A percentile compares a stretch with the other conserved stretches of the same genome.
These are phyloP conservation scores for Moesziomyces sp. DNA, from an alignment of 1,284 basidiomycete genomes.

Conservation along the genomic window DNA sequence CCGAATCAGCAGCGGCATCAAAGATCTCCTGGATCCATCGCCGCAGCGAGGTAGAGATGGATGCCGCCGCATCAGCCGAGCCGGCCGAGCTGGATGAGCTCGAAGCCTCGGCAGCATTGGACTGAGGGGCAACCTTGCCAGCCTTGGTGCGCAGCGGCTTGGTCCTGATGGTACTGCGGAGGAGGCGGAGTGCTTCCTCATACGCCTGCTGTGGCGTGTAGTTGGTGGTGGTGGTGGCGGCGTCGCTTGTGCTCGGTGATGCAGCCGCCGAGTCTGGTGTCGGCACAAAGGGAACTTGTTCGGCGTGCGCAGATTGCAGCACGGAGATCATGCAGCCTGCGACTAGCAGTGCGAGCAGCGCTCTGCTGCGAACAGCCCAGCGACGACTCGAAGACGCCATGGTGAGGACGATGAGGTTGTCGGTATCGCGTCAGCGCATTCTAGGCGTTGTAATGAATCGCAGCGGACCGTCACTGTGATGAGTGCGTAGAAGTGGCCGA, in stretches of 20 bases:
- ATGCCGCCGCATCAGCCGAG: not conserved
- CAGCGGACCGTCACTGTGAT: no score
- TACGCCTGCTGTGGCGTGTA: conserved; percentile 40
- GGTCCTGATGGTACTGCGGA: conserved; percentile 42
- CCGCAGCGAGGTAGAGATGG: conserved; percentile 5
- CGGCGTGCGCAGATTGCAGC: conserved; percentile 9
- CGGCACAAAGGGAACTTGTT: conserved; percentile 12
- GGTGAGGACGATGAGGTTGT: not conserved
- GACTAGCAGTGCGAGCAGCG: conserved; percentile 23
- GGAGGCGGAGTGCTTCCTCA: conserved; percentile 44
- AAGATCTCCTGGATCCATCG: conserved; percentile 12
- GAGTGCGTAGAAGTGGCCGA: no score
- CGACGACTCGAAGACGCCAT: conserved; percentile 22
- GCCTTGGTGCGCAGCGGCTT: conserved; percentile 13
- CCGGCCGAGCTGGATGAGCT: not conserved
- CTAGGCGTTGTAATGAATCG: not conserved
- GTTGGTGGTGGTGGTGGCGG: not conserved
- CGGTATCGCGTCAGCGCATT: not conserved
- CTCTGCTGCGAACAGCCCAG: conserved; percentile 9
- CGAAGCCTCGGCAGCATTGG: conserved; percentile 3
- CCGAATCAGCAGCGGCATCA: conserved; percentile 7
- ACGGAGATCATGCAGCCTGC: conserved; percentile 24
- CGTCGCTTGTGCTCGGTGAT: not conserved
- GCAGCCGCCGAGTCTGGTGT: conserved; percentile 5
- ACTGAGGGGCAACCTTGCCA: conserved; percentile 3